Evolutionary conservation across 176 grass and related monocot species (phyloP), one percentile per base, ranked within the genome.

Genomic region (Carex littledalei): DNA sequence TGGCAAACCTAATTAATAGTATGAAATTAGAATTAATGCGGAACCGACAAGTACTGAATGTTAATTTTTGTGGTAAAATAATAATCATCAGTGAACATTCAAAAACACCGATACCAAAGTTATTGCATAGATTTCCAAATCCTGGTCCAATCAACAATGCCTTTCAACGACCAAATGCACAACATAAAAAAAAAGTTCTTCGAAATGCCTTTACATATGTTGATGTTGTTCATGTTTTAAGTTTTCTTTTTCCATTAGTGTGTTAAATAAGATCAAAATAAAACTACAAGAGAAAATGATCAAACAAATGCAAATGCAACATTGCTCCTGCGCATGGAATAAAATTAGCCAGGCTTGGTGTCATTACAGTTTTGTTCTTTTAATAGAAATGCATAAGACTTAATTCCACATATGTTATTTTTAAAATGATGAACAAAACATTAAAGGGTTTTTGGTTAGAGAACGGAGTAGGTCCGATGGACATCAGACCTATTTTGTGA

Each of bases 1-100:
- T 45, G 93, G 85, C 84, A 99, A 87, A 37, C 79, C 93, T 92
- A 86, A 67, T 79, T 92, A 86, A 67, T 79, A 31, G 12, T 43
- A 31, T 78, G 22, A 55, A 77, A 55, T 31, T 8, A 56, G 6
- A 56, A 78, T 56, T 31, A 78, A 56, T 17, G 3, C 0, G 16
- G 15, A 73, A n/a, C 2, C 53, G 8, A 54, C 1, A 32, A 43
- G 14, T 71, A 45, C 4, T 32, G 29, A 1, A 15, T 6, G 18
- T 20, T 71, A 35, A 68, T 37, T 0, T 10, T n/a, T 71, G 17
- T n/a, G 34, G 35, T 43, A 41, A 16, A 15, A 71, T 43, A 69
- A 43, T 43, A 71, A n/a, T 71, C 67, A 71, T 71, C 32, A 45
- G 65, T 37, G 15, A 63, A 63, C 21, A 15, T 3, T 6, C 6